Conservation (phyloP, 192 early-diverging fungal species). For the Dissophora ornata region DNA sequence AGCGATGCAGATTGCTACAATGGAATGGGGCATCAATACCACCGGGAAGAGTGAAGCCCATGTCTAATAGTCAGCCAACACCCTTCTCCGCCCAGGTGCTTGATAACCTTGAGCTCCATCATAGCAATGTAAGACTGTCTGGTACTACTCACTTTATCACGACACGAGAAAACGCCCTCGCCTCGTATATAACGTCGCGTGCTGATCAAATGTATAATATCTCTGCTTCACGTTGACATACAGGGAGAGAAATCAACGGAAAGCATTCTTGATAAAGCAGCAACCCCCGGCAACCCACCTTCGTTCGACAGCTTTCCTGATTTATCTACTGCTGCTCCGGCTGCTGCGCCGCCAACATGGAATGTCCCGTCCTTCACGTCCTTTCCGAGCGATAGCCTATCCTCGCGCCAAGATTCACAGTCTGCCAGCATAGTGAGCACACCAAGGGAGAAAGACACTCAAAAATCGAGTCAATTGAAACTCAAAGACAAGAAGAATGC, state of each 20-base stretch:
- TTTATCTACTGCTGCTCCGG: constrained; percentile 2
- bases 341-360: constrained; percentile 7
- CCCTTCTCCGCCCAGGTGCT: constrained; percentile 25
- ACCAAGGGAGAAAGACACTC: neutral
- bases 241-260: no score
- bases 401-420: neutral
- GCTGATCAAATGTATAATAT: neutral
- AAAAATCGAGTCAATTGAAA: neutral
- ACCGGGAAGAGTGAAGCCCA: no score
- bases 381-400: constrained; percentile 14
- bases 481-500: constrained; percentile 2
- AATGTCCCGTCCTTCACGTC: constrained; percentile 26
- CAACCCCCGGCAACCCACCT: constrained; percentile 15
- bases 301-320: constrained; percentile 50
- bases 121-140: neutral
- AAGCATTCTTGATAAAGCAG: neutral
- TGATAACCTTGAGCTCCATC: constrained; percentile 19
- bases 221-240: no score
- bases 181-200: no score
- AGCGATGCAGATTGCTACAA: no score
- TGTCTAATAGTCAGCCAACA: constrained; percentile 16
- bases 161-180: no score
- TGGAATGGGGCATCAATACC: no score
- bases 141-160: no score
- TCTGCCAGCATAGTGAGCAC: neutral